Evolutionary conservation across 805 yeast genomes (phyloP).

Genomic region (Candida silvatica): DNA sequence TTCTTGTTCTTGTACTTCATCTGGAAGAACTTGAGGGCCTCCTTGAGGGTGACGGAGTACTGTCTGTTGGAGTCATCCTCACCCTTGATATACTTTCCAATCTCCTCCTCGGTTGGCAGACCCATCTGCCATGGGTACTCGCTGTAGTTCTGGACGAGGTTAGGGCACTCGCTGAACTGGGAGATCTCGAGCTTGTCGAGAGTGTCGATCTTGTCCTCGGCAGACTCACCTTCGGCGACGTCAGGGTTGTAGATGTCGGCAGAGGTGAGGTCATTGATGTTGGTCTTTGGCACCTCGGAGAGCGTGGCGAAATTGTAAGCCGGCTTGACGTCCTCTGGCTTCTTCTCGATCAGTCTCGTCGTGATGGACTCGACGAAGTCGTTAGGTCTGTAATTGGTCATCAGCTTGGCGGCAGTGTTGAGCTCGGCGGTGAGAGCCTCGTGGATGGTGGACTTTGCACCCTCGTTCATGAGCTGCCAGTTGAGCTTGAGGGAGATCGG

Average conservation of each 20-base stretch:
- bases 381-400: slow-evolving; percentile 38
- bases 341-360: slow-evolving; percentile 43
- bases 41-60: slow-evolving; percentile 59
- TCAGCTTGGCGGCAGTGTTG: slow-evolving; percentile 68
- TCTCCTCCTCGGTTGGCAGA: slow-evolving; percentile 63
- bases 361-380: slow-evolving; percentile 43
- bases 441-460: slow-evolving; percentile 47
- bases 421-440: slow-evolving; percentile 68
- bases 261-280: slow-evolving; percentile 41
- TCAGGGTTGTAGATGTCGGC: slow-evolving; percentile 19
- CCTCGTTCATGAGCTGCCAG: slow-evolving; percentile 56
- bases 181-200: slow-evolving; percentile 30
- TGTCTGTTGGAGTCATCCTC: slow-evolving; percentile 56
- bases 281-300: slow-evolving; percentile 56
- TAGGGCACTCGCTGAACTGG: slow-evolving; percentile 23
- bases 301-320: slow-evolving; percentile 32
- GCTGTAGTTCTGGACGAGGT: slow-evolving; percentile 29
- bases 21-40: slow-evolving; percentile 58
- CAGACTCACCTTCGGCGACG: slow-evolving; percentile 6
- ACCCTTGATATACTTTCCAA: slow-evolving; percentile 62
- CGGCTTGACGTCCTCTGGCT: slow-evolving; percentile 15
- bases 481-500: slow-evolving; percentile 74
- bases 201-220: slow-evolving; percentile 12
- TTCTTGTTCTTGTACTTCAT: slow-evolving; percentile 39
- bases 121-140: slow-evolving; percentile 60